Percentiles rank a stretch among this genome's conserved stretches.
Evolutionary conservation across 169 alveolate species (phyloP).

Genomic region (Plasmodium relictum): DNA sequence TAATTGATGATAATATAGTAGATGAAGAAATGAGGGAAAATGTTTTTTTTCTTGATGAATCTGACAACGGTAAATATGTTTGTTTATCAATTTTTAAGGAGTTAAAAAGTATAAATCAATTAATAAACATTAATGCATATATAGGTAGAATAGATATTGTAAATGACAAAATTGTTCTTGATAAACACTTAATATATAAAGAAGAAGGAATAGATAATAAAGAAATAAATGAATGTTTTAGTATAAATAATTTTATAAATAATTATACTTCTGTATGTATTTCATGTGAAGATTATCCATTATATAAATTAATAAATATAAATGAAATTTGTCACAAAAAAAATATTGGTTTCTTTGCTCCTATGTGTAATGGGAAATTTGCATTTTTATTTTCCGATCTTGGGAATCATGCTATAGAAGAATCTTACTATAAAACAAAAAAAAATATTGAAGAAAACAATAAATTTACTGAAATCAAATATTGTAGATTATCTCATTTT

Average conservation of each 20-base stretch:
- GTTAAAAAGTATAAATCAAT: constrained; percentile 69
- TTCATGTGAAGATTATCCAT: constrained; percentile 80
- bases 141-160: constrained; percentile 61
- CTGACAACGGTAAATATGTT: constrained; percentile 24
- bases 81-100: constrained; percentile 63
- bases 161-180: constrained; percentile 36
- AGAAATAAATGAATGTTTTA: constrained; percentile 4
- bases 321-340: constrained; percentile 75
- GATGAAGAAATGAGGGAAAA: constrained; percentile 83
- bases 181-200: constrained; percentile 34
- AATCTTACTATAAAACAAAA: constrained; percentile 44
- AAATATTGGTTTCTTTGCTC: constrained; percentile 79
- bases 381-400: constrained; percentile 84
- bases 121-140: constrained; percentile 66
- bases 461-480: constrained; percentile 59
- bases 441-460: constrained; percentile 53
- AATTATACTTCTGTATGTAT: constrained; percentile 73
- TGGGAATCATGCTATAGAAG: constrained; percentile 80
- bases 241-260: constrained; percentile 19
- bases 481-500: constrained; percentile 78
- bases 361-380: constrained; percentile 79
- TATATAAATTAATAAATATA: constrained; percentile 78
- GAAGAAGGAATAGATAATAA: not conserved
- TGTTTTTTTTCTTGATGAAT: constrained; percentile 77
- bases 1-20: constrained; percentile 83